phyloP scores from a whole-genome alignment of 352 stramenopile genomes.

The Phytophthora cactorum region DNA sequence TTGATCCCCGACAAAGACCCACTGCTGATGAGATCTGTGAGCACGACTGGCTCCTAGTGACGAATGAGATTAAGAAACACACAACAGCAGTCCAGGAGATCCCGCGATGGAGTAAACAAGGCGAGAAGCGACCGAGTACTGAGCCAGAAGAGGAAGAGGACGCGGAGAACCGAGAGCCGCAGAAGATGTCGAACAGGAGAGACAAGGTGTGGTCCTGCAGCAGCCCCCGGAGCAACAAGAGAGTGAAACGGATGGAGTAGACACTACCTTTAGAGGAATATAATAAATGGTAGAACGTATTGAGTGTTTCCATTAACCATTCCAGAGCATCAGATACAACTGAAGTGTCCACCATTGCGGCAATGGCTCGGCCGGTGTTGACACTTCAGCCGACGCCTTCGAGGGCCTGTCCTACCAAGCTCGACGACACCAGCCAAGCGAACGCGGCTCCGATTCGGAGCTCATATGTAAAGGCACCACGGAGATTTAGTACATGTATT shows the following conservation, averaged over 20 bases:
- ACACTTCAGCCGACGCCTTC: too few species aligned
- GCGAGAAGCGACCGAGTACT: constrained; percentile 21
- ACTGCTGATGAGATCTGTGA: constrained; percentile 45
- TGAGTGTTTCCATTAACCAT: background rate
- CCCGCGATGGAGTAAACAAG: constrained; percentile 7
- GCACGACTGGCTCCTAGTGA: constrained; percentile 47
- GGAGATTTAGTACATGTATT: too few species aligned
- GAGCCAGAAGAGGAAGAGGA: constrained; percentile 26
- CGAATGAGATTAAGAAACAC: constrained; percentile 2
- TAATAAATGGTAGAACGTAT: constrained; percentile 7
- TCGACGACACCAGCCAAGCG: too few species aligned
- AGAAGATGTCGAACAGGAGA: constrained; percentile 28
- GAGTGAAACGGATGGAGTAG: constrained; percentile 27
- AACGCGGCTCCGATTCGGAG: too few species aligned
- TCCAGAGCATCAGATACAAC: background rate
- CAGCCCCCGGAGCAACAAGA: constrained; percentile 28
- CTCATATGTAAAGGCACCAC: too few species aligned
- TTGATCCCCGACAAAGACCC: constrained; percentile 40
- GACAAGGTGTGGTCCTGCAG: constrained; percentile 16
- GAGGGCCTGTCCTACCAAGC: too few species aligned
- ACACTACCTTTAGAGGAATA: background rate
- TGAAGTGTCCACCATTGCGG: too few species aligned
- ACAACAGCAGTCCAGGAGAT: background rate
- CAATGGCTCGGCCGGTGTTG: too few species aligned
- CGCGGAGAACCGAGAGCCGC: constrained; percentile 32